Base-by-base conservation (phyloP, 208 protist genomes). In the Acanthamoeba divionensis region DNA sequence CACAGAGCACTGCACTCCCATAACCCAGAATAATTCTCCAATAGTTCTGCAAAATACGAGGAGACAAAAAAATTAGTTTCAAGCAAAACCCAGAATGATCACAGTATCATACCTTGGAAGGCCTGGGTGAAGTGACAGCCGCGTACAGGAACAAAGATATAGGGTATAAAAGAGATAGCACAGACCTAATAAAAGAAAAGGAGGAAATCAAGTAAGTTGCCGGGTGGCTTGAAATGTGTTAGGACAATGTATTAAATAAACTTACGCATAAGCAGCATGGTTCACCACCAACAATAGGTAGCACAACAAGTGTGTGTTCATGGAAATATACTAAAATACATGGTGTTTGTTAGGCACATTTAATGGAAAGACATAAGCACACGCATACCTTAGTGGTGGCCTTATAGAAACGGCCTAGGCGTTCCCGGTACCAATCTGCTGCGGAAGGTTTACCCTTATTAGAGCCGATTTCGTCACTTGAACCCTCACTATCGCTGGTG, bases 1-100 rank as follows among this genome's bases (percentile, higher is more conserved):
- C 0, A 50, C 60, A 92, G 31, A 90, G 60, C n/a, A 92, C 38
- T 0, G 82, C 26, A 36, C 45, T 60, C 52, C 62, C 71, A 21
- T 90, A 92, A 29, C 38, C 65, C 52, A 92, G 87, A 3, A 92
- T 29, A 33, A 92, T 60, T 50, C 82, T 29, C 90, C 90, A 92
- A 45, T 90, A 92, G n/a, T 38, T 47, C 67, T 92, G 89, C 10
- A 82, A 41, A 9, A 82, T 66, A 48, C 63, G 75, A 29, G 90
- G 90, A 18, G 69, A 71, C 31, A 86, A 65, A 45, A 71, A 75
- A 21, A 91, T 15, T 36, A 60, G 18, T 24, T 18, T 60, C 52
- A 60, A n/a, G 18, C 18, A 24, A 60, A 60, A 18, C 52, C 52
- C 52, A 60, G n/a, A 24, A 60, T 60, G 18, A 60, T 24, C 18